These are phyloP conservation scores for Guadua angustifolia DNA, from an alignment of 176 grass and related monocot genomes.

Conservation along the genomic window DNA sequence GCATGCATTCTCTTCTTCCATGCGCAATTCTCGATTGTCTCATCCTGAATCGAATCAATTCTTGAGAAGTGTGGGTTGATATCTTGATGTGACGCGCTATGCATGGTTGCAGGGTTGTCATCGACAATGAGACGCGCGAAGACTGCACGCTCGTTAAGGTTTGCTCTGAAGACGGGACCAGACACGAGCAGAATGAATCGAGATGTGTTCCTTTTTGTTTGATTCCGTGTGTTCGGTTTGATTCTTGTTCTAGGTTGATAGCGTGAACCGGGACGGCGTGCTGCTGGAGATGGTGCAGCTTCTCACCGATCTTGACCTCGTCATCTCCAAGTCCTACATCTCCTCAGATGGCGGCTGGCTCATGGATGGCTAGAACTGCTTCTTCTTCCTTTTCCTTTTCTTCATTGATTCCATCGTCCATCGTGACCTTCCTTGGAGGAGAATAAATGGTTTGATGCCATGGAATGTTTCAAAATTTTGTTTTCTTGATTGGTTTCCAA, in stretches of 20 bases:
- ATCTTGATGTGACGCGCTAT: background rate
- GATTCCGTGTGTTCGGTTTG: background rate
- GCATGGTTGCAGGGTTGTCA: slow-evolving; percentile 58
- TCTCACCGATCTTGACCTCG: slow-evolving; percentile 79
- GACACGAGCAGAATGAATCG: background rate
- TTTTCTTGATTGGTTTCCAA: background rate
- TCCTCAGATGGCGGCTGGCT: slow-evolving; percentile 86
- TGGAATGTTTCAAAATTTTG: background rate
- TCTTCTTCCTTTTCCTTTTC: background rate
- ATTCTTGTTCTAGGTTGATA: slow-evolving; percentile 50
- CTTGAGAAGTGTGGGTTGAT: background rate
- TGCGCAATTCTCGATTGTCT: background rate
- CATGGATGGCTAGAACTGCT: slow-evolving; percentile 58
- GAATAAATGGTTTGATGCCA: background rate
- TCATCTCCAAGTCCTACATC: slow-evolving; percentile 90
- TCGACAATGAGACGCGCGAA: slow-evolving; percentile 77
- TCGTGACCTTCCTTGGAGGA: background rate
- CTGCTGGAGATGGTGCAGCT: slow-evolving; percentile 86
- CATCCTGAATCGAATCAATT: background rate
- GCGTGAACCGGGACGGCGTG: slow-evolving; percentile 77
- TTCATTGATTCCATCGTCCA: background rate
- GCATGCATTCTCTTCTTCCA: background rate
- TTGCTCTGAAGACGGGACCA: background rate
- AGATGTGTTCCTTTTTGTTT: background rate
- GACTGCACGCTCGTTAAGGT: slow-evolving; percentile 77